A percentile compares a stretch with the other conserved stretches of the same genome.
Evolutionary conservation across 768 basidiomycete genomes (phyloP).

Genomic region (Hysterangium stoloniferum): DNA sequence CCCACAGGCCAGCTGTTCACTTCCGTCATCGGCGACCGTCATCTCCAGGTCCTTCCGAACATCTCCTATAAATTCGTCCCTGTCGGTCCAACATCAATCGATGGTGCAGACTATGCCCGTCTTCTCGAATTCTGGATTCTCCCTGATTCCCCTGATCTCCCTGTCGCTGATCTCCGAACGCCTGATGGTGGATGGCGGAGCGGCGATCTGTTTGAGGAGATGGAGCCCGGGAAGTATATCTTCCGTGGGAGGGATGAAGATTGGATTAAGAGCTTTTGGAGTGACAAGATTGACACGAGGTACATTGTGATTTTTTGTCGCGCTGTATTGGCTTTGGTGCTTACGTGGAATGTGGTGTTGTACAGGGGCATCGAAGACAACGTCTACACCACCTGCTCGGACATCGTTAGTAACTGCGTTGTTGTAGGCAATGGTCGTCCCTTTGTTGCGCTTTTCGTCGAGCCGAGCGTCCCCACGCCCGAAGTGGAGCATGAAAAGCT

Average conservation of each 20-base stretch:
- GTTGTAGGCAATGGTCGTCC: constrained; percentile 28
- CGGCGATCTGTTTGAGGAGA: constrained; percentile 22
- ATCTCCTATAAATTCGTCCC: constrained; percentile 4
- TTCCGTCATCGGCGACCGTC: constrained; percentile 1
- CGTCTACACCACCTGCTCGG: constrained; percentile 19
- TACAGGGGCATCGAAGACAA: constrained; percentile 29
- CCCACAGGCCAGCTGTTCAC: constrained; percentile 4
- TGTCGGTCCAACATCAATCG: constrained; percentile 30
- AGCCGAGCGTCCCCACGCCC: constrained; percentile 14
- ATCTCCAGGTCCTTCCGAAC: constrained; percentile 3
- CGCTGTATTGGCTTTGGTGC: not conserved
- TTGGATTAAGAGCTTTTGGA: constrained; percentile 21
- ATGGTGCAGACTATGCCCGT: constrained; percentile 46
- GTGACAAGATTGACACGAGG: constrained; percentile 21
- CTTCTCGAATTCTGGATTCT: constrained; percentile 64
- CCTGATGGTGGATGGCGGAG: constrained; percentile 6
- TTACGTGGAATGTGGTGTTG: not conserved
- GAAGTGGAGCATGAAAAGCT: constrained; percentile 7
- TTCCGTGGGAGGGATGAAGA: constrained; percentile 24
- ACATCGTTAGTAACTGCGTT: constrained; percentile 24
- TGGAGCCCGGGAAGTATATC: constrained; percentile 17
- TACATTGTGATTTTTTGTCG: constrained; percentile 6
- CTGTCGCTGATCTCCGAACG: not conserved
- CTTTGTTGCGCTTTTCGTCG: constrained; percentile 23
- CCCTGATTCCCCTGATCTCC: constrained; percentile 30